Conservation (phyloP, 2,329 filamentous ascomycete species). For the Septoria petroselini region DNA sequence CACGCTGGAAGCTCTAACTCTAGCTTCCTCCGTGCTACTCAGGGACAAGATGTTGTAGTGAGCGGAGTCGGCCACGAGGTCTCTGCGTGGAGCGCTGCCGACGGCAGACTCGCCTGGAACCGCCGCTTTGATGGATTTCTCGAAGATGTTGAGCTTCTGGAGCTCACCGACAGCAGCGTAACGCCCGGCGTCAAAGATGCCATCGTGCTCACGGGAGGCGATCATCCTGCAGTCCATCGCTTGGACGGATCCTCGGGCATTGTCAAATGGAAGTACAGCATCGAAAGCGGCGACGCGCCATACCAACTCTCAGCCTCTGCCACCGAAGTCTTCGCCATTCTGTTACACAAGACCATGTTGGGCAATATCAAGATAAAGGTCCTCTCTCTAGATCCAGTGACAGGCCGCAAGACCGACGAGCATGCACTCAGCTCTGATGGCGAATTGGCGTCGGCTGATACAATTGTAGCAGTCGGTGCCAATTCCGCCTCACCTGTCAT, state of each 20-base stretch:
- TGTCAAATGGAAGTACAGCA: conserved; percentile 74
- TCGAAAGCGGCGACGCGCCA: conserved; percentile 62
- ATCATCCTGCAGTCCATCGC: conserved; percentile 61
- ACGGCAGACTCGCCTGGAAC: conserved; percentile 76
- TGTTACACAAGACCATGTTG: conserved; percentile 63
- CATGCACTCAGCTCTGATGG: conserved; percentile 69
- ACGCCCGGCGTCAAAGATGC: conserved; percentile 60
- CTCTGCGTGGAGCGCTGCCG: conserved; percentile 77
- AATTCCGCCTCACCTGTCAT: conserved; percentile 73
- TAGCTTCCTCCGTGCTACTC: conserved; percentile 64
- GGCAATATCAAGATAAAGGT: conserved; percentile 75
- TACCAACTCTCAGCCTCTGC: conserved; percentile 71
- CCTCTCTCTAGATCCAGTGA: conserved; percentile 67
- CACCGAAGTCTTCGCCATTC: conserved; percentile 70
- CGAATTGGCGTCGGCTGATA: conserved; percentile 62
- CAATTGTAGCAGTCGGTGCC: conserved; percentile 71
- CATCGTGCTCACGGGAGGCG: conserved; percentile 62
- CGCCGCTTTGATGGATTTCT: conserved; percentile 56
- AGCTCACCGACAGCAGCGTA: conserved; percentile 56
- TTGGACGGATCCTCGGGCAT: conserved; percentile 70
- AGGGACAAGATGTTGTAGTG: conserved; percentile 73
- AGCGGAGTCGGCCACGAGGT: conserved; percentile 69
- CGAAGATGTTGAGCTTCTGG: conserved; percentile 73
- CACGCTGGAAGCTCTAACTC: conserved; percentile 30
- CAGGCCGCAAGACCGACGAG: conserved; percentile 69